Percentiles rank a stretch among this genome's conserved stretches.
Conservation (phyloP, 768 basidiomycete species). For the Sarcodon sp. region DNA sequence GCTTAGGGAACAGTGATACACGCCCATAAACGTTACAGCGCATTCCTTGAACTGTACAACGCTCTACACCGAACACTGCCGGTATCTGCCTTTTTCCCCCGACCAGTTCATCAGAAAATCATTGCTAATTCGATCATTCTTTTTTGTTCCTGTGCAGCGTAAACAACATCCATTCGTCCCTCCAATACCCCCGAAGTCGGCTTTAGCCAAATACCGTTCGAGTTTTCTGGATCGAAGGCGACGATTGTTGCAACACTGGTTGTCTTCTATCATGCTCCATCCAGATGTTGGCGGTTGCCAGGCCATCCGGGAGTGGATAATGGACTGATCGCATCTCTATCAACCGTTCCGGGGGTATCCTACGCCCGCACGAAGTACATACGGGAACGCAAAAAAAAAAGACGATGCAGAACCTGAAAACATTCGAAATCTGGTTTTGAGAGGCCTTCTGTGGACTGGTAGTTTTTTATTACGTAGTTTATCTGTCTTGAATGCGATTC, state of each 20-base stretch:
- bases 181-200: conserved; percentile 53
- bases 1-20: conserved; percentile 50
- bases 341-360: no score
- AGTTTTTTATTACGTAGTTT: neutral
- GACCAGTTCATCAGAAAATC: neutral
- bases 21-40: conserved; percentile 53
- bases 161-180: conserved; percentile 38
- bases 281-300: conserved; percentile 57
- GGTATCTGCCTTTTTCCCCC: conserved; percentile 22
- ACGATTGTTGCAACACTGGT: conserved; percentile 51
- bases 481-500: neutral
- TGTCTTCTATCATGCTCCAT: conserved; percentile 48
- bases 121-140: neutral
- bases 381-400: no score
- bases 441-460: neutral
- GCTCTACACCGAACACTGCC: conserved; percentile 38
- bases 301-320: conserved; percentile 51
- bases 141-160: conserved; percentile 18
- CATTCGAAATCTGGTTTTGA: neutral
- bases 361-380: no score
- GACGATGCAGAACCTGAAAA: no score
- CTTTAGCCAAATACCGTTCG: conserved; percentile 52
- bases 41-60: conserved; percentile 41
- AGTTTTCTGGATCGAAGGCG: conserved; percentile 56
- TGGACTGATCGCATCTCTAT: conserved; percentile 17